These are phyloP conservation scores for Termitomyces sp. DNA, from an alignment of 768 basidiomycete species.

Conservation along the genomic window DNA sequence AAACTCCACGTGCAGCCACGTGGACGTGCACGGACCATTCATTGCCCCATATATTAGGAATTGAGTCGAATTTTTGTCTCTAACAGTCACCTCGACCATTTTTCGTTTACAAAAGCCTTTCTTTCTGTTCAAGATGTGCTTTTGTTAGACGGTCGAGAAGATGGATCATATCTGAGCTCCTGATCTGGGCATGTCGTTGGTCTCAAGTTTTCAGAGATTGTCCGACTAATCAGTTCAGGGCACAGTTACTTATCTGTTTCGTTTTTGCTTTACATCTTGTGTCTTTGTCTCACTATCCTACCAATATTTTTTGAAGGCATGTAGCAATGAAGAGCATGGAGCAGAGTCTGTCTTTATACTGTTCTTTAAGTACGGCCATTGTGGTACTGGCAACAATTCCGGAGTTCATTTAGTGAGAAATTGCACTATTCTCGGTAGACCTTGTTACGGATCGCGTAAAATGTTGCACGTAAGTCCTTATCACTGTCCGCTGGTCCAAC, in stretches of 20 bases:
- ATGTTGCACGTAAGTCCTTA: no score
- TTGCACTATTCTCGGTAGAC: no score
- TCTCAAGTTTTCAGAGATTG: conserved; percentile 37
- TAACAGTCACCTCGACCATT: conserved; percentile 15
- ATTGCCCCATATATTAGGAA: conserved; percentile 17
- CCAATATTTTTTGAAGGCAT: not conserved
- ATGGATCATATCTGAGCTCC: conserved; percentile 26
- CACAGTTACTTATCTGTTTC: conserved; percentile 33
- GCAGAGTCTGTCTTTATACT: not conserved
- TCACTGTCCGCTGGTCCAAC: no score
- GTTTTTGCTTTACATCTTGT: not conserved
- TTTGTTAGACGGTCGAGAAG: conserved; percentile 37
- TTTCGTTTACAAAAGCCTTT: conserved; percentile 11
- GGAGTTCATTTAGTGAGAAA: no score
- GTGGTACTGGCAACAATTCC: no score
- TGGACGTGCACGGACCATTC: conserved; percentile 48
- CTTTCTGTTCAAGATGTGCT: conserved; percentile 7
- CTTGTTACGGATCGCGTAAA: no score
- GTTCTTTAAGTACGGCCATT: no score
- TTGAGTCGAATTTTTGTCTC: not conserved
- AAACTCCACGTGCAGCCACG: not conserved
- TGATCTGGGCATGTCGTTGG: conserved; percentile 70
- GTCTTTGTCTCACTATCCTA: not conserved
- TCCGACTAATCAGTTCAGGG: conserved; percentile 70
- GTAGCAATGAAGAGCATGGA: no score